Evolutionary conservation across 768 basidiomycete genomes (phyloP).

Genomic region (Calocera viscosa): DNA sequence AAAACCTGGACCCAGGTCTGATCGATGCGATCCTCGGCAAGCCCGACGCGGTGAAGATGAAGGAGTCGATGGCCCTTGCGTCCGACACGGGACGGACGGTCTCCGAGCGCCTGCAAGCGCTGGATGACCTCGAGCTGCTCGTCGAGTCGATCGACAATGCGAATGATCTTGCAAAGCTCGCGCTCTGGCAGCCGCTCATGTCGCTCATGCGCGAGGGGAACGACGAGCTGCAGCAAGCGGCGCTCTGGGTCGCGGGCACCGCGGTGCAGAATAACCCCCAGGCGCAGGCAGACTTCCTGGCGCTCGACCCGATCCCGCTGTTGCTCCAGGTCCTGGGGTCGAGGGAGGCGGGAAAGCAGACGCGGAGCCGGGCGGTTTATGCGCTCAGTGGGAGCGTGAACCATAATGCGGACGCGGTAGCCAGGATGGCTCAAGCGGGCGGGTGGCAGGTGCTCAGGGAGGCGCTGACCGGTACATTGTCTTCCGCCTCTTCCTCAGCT

Average conservation of each 20-base stretch:
- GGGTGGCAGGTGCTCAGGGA: conserved; percentile 56
- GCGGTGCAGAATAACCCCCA: conserved; percentile 82
- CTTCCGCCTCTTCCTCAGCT: not conserved
- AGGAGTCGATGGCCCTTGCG: conserved; percentile 57
- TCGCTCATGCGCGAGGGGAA: conserved; percentile 44
- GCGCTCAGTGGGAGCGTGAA: conserved; percentile 65
- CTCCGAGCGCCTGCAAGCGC: conserved; percentile 48
- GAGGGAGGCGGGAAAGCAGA: not conserved
- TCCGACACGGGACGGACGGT: conserved; percentile 43
- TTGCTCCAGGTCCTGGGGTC: not conserved
- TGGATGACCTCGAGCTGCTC: conserved; percentile 83
- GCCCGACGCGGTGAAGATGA: conserved; percentile 72
- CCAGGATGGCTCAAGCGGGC: conserved; percentile 35
- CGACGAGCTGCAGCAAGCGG: conserved; percentile 50
- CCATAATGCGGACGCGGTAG: conserved; percentile 59
- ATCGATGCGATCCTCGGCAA: conserved; percentile 78
- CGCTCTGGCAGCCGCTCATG: conserved; percentile 62
- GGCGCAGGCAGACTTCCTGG: conserved; percentile 44
- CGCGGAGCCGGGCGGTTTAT: conserved; percentile 52
- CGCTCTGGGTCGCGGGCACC: conserved; percentile 79
- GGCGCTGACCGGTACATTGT: conserved; percentile 45
- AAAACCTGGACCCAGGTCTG: conserved; percentile 65
- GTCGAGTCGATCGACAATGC: conserved; percentile 87
- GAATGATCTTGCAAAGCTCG: conserved; percentile 62
- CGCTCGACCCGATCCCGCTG: not conserved